Base-by-base conservation (phyloP, 176 grass and related monocot genomes). In the Ananas comosus region DNA sequence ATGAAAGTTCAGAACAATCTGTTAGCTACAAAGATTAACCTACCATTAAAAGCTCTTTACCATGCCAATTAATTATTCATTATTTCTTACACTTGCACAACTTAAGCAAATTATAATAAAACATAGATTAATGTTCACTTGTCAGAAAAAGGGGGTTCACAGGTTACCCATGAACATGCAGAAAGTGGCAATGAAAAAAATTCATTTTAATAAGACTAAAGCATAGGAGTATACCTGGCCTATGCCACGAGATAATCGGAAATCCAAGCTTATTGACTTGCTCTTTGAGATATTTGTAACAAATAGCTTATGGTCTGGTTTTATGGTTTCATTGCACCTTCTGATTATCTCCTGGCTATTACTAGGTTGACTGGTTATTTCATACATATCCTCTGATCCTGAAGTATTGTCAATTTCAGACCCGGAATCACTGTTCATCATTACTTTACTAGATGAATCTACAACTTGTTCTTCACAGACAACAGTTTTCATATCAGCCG, bases 201-300 rank as follows among this genome's bases (percentile, higher is more conserved):
- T 61, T 10, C n/a, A 61, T 10, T 9, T 61, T 61, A 61, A 78
- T 1, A 22, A 16, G 72, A 29, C 61, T 49, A 17, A 19, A 72
- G 49, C 63, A 73, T 29, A 72, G 49, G 19, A 74, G 70, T n/a
- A 22, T 79, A 97, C 94, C 94, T 97, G 89, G 70, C 84, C 86
- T 79, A 97, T 97, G 77, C 94, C 94, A 77, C 89, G 73, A 64
- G 94, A 97, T 71, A 97, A 84, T 65, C 94, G 72, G 65, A 97
- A 85, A 92, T 97, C 89, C 82, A 97, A 90, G 80, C 94, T 92
- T 76, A 97, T 92, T 3, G 88, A 89, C 83, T 96, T 96, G 59
- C 86, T 80, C 72, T 86, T 97, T 67, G 86, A 83, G 23, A 83
- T 75, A 79, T 92, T 89, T 2, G 89, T 82, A 81, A 88, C 80